Conservation (phyloP, 163 green algal genomes). For the Prototheca wickerhamii region DNA sequence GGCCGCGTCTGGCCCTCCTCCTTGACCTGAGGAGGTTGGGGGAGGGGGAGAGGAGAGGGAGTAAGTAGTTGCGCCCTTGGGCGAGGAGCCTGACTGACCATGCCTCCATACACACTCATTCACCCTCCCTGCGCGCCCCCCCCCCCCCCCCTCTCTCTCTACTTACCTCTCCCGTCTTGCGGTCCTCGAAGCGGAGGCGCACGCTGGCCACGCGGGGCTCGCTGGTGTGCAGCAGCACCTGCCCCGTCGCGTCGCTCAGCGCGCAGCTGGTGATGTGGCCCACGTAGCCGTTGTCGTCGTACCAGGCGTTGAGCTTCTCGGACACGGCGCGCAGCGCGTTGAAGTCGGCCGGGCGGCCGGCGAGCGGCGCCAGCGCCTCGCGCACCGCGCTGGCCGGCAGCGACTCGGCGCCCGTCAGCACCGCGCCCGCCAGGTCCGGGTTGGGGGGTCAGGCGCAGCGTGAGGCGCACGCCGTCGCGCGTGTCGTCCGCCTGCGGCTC, state of each 20-base stretch:
- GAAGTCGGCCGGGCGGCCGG: constrained; percentile 80
- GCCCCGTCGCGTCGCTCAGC: neutral
- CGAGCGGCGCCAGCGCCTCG: constrained; percentile 65
- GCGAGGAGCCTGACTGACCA: neutral
- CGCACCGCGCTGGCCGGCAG: constrained; percentile 74
- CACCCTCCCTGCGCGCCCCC: neutral
- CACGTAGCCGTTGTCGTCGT: constrained; percentile 72
- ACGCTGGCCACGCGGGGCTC: constrained; percentile 61
- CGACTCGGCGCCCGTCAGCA: constrained; percentile 59
- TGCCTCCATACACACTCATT: neutral
- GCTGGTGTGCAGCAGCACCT: constrained; percentile 42
- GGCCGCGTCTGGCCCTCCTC: constrained; percentile 39
- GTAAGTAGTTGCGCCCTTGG: neutral
- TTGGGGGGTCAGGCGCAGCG: constrained; percentile 76
- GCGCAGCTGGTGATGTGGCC: constrained; percentile 59
- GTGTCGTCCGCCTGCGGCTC: constrained; percentile 78
- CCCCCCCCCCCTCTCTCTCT: constrained; percentile 16
- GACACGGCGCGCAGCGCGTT: constrained; percentile 58
- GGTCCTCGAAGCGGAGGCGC: constrained; percentile 61
- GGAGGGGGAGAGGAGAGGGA: neutral
- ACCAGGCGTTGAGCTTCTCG: constrained; percentile 75
- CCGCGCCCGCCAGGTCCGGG: constrained; percentile 64
- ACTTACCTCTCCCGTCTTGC: constrained; percentile 50
- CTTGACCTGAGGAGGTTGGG: neutral
- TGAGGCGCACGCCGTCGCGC: constrained; percentile 84